Evolutionary conservation across 2,329 filamentous ascomycete species (phyloP), one percentile per base, ranked within the genome.

Genomic region (Metarhizium rileyi): DNA sequence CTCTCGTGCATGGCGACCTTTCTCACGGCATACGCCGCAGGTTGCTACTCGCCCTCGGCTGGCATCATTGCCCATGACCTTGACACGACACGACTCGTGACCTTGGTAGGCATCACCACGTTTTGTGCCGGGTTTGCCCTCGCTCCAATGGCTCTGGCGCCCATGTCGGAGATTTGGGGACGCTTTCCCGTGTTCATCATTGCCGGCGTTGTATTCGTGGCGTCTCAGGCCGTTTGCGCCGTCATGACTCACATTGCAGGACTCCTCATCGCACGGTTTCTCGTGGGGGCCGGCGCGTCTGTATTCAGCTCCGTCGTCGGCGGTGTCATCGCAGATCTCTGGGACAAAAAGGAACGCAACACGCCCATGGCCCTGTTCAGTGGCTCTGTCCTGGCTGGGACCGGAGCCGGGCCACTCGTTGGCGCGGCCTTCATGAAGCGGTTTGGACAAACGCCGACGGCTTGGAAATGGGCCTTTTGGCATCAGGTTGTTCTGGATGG

Each of bases 391-490:
- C 70, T 96, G 0, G 75, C 85, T 9, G 91, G 89, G 0, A 94
- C 89, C 0, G 89, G 89, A 0, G 69, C 85, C 1, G 90, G 90
- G 0, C 90, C 90, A 0, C 61, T 95, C 6, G 70, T 90, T 1
- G 78, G 77, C 4, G 80, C 86, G 1, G 79, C 84, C 43, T 80
- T 96, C 53, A 79, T 84, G 0, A 70, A 86, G 33, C 73, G 79
- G 46, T 74, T 79, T 1, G 75, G 68, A 1, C 59, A 68, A 9
- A 57, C 63, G 7, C 65, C 60, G 0, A 52, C 61, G n/a, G 64
- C 66, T 3, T 95, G 88, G 88, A 80, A 87, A 53, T 95, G 90
- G 90, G 80, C 90, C 0, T 95, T 94, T 63, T 95, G 89, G 76
- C 74, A 90, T 26, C 90, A 96, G 57, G 80, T 81, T 7, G 89